Evolutionary conservation across 495 filamentous ascomycete genomes (phyloP).

Genomic region (Darksidea phi): DNA sequence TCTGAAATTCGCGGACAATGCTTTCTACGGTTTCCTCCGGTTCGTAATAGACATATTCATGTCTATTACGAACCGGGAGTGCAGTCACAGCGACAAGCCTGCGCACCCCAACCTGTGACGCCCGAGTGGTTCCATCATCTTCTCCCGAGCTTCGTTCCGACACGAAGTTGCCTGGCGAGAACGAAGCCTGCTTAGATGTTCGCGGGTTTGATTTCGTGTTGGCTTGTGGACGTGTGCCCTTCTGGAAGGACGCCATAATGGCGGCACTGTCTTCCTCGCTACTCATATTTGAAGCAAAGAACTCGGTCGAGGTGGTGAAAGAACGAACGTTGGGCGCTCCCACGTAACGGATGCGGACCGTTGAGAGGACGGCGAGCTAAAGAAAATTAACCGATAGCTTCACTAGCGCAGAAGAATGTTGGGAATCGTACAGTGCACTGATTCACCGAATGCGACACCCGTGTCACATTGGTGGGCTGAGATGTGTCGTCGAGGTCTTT

Average conservation of each 20-base stretch:
- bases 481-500: too few relatives aligned
- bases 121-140: background rate
- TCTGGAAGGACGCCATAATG: slow-evolving; percentile 25
- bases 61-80: slow-evolving; percentile 15
- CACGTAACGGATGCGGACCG: too few relatives aligned
- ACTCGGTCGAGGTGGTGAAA: background rate
- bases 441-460: too few relatives aligned
- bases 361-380: too few relatives aligned
- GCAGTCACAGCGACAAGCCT: slow-evolving; percentile 22
- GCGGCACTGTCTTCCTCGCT: slow-evolving; percentile 21
- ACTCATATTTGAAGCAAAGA: slow-evolving; percentile 7
- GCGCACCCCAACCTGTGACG: background rate
- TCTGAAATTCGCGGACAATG: slow-evolving; percentile 28
- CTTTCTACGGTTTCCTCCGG: slow-evolving; percentile 34
- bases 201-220: background rate
- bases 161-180: slow-evolving; percentile 20
- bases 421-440: too few relatives aligned
- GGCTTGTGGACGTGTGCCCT: background rate
- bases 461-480: too few relatives aligned
- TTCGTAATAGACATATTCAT: slow-evolving; percentile 29
- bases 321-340: background rate
- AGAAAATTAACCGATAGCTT: too few relatives aligned
- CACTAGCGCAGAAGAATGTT: too few relatives aligned
- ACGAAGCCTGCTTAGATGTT: slow-evolving; percentile 1
- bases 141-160: slow-evolving; percentile 19